Base-by-base conservation (phyloP, 2,329 filamentous ascomycete species). In the Fusarium veterinarium region DNA sequence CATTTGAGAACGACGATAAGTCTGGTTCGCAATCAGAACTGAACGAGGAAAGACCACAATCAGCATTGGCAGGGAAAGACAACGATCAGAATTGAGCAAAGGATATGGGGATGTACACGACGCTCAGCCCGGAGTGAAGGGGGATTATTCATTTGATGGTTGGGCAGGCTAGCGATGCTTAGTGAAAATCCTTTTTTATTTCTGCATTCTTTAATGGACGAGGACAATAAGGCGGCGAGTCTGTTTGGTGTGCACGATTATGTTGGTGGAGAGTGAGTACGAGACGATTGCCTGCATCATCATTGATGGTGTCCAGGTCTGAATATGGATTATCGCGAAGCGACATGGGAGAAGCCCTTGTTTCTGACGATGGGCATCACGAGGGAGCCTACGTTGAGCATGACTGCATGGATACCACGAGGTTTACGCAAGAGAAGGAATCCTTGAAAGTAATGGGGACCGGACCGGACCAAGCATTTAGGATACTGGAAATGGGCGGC, bases 81-180 rank as follows among this genome's bases (percentile, higher is more conserved):
- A 8, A 14, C 4, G 30, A 35, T 25, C 48, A 51, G 48, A 35
- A 51, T 51, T 25, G 30, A 51, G 30, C n/a, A 11, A 51, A 51
- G 48, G 48, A 51, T 16, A 51, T 20, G 16, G 12, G 30, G 48
- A 35, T 35, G 31, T 25, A 51, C 30, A 51, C n/a, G 30, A 51
- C 4, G 48, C 31, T 44, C 46, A 23, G 38, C 31, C 49, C 31
- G 33, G 38, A 33, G n/a, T 62, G 62, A 55, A 68, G 64, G 62
- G 66, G 5, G 56, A 70, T 74, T 63, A 60, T 72, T 71, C 60
- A 62, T 58, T 56, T 37, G 61, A 48, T 60, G 64, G 56, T 46
- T 68, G 64, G 73, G 73, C 52, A 75, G 75, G 67, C 69, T 60
- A 71, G 69, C 71, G 68, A 76, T 74, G 67, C 67, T 76, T 72